Evolutionary conservation across 2,329 filamentous ascomycete species (phyloP).

Genomic region (Colletotrichum lindemuthianum): DNA sequence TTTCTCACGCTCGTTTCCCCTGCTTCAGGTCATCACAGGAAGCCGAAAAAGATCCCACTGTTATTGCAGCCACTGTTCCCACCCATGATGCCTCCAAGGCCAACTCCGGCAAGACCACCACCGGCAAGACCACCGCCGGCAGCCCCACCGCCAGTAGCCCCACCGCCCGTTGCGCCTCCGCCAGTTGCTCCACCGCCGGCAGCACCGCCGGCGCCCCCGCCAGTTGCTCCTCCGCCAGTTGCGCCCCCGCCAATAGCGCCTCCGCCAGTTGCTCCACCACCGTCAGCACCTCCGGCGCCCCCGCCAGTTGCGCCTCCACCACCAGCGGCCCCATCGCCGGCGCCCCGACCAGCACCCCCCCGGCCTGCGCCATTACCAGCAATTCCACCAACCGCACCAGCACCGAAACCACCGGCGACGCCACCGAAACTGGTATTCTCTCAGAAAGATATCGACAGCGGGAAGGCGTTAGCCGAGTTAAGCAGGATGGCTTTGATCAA

Average conservation of each 20-base stretch:
- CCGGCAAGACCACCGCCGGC: background rate
- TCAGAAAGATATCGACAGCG: constrained; percentile 19
- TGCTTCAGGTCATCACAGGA: background rate
- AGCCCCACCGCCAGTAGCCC: background rate
- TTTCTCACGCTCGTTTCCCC: constrained; percentile 1
- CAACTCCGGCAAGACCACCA: background rate
- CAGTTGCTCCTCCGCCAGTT: no score
- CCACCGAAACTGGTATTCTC: background rate
- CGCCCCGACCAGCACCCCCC: background rate
- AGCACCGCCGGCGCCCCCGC: no score
- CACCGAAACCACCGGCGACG: background rate
- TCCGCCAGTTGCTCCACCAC: no score
- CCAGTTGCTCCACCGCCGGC: constrained; percentile 3
- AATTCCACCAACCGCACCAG: background rate
- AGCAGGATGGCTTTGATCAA: constrained; percentile 12
- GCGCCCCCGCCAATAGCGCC: no score
- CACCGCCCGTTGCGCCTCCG: background rate
- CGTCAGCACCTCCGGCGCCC: no score
- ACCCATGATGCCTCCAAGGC: no score
- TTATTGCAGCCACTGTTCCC: no score
- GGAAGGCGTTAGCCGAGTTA: constrained; percentile 13
- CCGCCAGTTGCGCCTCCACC: no score
- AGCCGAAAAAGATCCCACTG: no score
- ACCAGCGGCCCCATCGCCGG: no score
- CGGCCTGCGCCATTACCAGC: background rate